Base-by-base conservation (phyloP, 495 filamentous ascomycete genomes). In the Haplographium delicatum region DNA sequence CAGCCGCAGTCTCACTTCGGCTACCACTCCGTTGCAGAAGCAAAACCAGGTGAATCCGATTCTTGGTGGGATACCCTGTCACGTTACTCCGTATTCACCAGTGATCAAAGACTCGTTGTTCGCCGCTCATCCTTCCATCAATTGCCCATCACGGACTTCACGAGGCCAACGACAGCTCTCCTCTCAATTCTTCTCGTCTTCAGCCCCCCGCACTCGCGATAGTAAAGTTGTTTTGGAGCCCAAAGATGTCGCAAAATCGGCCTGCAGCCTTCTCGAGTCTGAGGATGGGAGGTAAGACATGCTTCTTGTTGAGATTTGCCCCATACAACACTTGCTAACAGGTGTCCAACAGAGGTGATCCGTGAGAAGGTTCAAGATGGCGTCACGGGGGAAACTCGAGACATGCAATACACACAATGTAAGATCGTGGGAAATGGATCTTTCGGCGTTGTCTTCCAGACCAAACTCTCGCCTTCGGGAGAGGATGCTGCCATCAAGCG, bases 361-460 rank as follows among this genome's bases (percentile, higher is more conserved):
- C 88, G 91, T 60, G 93, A 98, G 72, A 97, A 95, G 73, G 93
- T 98, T 55, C 93, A 98, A 72, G 93, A 98, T 80, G 93, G 93
- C 61, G 73, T 94, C 59, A 97, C 93, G 1, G 93, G 93, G 43
- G 94, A 98, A 64, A 90, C 88, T 51, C 86, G 85, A 66, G 93
- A 98, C 62, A 85, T 98, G 71, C 88, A 93, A 65, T 98, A 98
- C 63, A 97, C 93, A 35, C 93, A 98, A 67, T 98, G 93, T 73
- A 98, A 98, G 74, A 97, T 98, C 56, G 93, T 98, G n/a, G 93
- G 93, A 60, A 98, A 98, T 70, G 93, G 93, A 46, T 97, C 93
- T 11, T 98, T 98, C 65, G 93, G 93, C 52, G 93, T 98, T 18
- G 93, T 98, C 53, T 98, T 98, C 66, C 93, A 98, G 69, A 98